Evolutionary conservation across 495 filamentous ascomycete genomes (phyloP).

Genomic region (Penicillium antarcticum): DNA sequence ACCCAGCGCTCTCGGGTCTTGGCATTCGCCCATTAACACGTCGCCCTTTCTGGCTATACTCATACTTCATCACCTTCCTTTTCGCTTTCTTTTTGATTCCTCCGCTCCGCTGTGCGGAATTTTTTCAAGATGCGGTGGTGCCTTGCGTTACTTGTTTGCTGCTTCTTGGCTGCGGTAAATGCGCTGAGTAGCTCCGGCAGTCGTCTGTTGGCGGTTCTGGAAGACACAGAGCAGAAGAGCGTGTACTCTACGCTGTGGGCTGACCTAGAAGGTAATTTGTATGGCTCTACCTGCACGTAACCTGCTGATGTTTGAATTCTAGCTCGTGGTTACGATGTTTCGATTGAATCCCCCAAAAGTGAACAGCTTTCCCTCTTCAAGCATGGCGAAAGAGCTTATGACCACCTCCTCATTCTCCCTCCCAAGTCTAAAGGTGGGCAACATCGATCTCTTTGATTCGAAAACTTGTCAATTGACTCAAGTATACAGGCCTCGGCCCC

Average conservation of each 20-base stretch:
- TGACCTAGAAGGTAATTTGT: conserved; percentile 69
- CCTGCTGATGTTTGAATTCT: conserved; percentile 20
- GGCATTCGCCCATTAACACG: conserved; percentile 47
- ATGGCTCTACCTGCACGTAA: neutral
- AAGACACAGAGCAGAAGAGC: conserved; percentile 74
- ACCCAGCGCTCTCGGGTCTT: conserved; percentile 34
- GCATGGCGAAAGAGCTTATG: conserved; percentile 82
- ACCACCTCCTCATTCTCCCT: conserved; percentile 86
- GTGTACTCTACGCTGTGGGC: conserved; percentile 78
- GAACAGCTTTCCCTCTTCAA: conserved; percentile 78
- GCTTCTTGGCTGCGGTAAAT: conserved; percentile 62
- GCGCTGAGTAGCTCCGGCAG: conserved; percentile 77
- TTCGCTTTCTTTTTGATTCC: conserved; percentile 17
- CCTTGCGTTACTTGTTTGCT: conserved; percentile 63
- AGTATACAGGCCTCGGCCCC: conserved; percentile 71
- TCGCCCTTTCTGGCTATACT: conserved; percentile 38
- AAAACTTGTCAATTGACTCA: conserved; percentile 25
- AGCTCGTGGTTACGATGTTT: conserved; percentile 80
- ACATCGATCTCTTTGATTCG: neutral
- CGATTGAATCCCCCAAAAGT: conserved; percentile 83
- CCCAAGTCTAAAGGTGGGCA: conserved; percentile 79
- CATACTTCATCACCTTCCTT: conserved; percentile 15
- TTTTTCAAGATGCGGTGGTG: conserved; percentile 68
- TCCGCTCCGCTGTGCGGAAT: conserved; percentile 41
- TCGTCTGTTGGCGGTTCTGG: conserved; percentile 81